Conservation (phyloP, 331 rosid genomes). For the Dryas integrifolia region DNA sequence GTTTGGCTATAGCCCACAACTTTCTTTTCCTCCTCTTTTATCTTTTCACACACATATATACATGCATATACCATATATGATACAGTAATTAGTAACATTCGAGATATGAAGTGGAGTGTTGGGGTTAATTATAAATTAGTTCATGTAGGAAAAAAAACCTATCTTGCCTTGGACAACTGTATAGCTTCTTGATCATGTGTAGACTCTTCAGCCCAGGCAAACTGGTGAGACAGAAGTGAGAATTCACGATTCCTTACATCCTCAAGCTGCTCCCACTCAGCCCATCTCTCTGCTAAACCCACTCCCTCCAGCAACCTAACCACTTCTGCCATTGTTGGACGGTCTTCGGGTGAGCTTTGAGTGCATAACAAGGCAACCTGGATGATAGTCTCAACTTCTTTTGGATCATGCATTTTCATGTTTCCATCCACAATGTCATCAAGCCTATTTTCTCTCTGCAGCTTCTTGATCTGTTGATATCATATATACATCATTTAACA, state of each 20-base stretch:
- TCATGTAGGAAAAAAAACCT: background rate
- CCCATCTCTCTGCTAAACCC: slow-evolving; percentile 85
- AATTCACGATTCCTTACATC: slow-evolving; percentile 51
- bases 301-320: slow-evolving; percentile 67
- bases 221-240: slow-evolving; percentile 53
- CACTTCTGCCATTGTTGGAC: slow-evolving; percentile 81
- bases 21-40: background rate
- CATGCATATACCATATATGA: background rate
- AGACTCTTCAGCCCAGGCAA: slow-evolving; percentile 84
- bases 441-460: slow-evolving; percentile 69
- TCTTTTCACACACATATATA: background rate
- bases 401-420: slow-evolving; percentile 54
- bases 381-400: slow-evolving; percentile 68
- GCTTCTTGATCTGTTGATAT: slow-evolving; percentile 64
- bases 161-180: slow-evolving; percentile 79
- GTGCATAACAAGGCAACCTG: slow-evolving; percentile 92
- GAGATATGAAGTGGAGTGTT: background rate
- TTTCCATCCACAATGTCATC: slow-evolving; percentile 76
- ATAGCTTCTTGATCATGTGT: slow-evolving; percentile 85
- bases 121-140: background rate
- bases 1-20: slow-evolving; percentile 1
- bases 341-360: slow-evolving; percentile 66
- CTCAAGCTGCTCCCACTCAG: slow-evolving; percentile 76
- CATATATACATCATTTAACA: background rate
- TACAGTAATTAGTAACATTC: background rate